Conservation (phyloP, 2,329 filamentous ascomycete species). For the Claviceps sp. region DNA sequence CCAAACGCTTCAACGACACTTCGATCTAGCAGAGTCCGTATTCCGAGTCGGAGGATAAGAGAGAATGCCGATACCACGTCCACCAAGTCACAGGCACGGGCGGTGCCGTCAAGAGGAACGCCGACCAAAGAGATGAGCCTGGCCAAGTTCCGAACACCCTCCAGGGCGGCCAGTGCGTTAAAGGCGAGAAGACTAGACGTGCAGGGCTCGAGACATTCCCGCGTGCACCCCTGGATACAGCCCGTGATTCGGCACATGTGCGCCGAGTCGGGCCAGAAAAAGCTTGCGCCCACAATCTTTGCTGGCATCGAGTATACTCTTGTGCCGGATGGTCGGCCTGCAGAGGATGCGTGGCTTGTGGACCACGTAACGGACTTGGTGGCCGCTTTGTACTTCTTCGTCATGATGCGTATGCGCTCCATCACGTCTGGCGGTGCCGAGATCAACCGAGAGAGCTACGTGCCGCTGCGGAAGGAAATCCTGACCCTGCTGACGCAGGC, state of each 20-base stretch:
- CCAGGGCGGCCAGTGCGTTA: conserved; percentile 23
- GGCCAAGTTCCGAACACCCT: conserved; percentile 27
- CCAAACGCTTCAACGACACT: conserved; percentile 25
- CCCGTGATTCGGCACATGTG: conserved; percentile 52
- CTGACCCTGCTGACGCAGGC: conserved; percentile 27
- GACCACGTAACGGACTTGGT: conserved; percentile 40
- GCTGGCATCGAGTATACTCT: conserved; percentile 54
- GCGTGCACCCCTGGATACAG: conserved; percentile 54
- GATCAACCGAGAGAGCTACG: conserved; percentile 31
- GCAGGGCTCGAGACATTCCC: conserved; percentile 15
- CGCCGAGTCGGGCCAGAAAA: conserved; percentile 43
- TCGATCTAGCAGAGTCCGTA: conserved; percentile 18
- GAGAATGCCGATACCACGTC: conserved; percentile 14
- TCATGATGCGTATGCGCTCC: conserved; percentile 35
- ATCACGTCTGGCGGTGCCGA: conserved; percentile 25
- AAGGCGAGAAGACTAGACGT: conserved; percentile 22
- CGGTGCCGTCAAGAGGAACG: conserved; percentile 27
- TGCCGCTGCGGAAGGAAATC: conserved; percentile 30
- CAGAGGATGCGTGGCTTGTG: conserved; percentile 35
- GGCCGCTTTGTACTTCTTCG: conserved; percentile 47
- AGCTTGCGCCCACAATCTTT: conserved; percentile 58
- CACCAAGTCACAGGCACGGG: conserved; percentile 15
- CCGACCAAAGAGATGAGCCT: conserved; percentile 34
- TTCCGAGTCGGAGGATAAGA: conserved; percentile 20
- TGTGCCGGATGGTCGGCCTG: conserved; percentile 27